Evolutionary conservation across 768 basidiomycete species (phyloP).

Genomic region (Dentipellis sp.): DNA sequence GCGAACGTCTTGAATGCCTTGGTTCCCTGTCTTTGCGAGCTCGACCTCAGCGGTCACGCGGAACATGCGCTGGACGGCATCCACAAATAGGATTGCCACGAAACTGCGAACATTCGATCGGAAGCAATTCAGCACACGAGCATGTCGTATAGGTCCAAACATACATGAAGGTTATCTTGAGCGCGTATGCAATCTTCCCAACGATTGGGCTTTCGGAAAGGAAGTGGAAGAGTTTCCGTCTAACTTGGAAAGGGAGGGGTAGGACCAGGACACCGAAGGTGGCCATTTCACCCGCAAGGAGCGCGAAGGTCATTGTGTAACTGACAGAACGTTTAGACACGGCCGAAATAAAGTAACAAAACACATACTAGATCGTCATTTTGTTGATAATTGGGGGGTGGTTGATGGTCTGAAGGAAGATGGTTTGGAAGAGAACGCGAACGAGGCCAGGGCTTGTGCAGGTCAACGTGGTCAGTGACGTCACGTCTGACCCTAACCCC

Average conservation of each 20-base stretch:
- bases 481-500: background rate
- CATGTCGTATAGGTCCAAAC: slow-evolving; percentile 15
- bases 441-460: background rate
- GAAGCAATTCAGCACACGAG: background rate
- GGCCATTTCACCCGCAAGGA: slow-evolving; percentile 77
- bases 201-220: slow-evolving; percentile 59
- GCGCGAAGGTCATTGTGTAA: slow-evolving; percentile 73
- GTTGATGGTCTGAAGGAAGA: background rate
- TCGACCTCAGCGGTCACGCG: slow-evolving; percentile 67
- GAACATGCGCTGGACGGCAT: slow-evolving; percentile 91
- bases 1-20: slow-evolving; percentile 49
- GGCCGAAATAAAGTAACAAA: background rate
- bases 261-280: slow-evolving; percentile 81
- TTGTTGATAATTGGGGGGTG: slow-evolving; percentile 2
- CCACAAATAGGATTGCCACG: slow-evolving; percentile 78
- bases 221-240: slow-evolving; percentile 64
- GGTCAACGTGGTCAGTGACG: background rate
- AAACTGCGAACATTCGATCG: slow-evolving; percentile 38
- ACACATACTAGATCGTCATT: slow-evolving; percentile 42
- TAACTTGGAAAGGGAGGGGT: slow-evolving; percentile 72
- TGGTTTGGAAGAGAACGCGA: background rate
- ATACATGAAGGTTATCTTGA: slow-evolving; percentile 93
- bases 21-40: slow-evolving; percentile 45
- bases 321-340: slow-evolving; percentile 25
- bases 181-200: slow-evolving; percentile 81